A percentile compares a stretch with the other conserved stretches of the same genome.
Conservation (phyloP, 768 basidiomycete species). For the Trametes cingulata region DNA sequence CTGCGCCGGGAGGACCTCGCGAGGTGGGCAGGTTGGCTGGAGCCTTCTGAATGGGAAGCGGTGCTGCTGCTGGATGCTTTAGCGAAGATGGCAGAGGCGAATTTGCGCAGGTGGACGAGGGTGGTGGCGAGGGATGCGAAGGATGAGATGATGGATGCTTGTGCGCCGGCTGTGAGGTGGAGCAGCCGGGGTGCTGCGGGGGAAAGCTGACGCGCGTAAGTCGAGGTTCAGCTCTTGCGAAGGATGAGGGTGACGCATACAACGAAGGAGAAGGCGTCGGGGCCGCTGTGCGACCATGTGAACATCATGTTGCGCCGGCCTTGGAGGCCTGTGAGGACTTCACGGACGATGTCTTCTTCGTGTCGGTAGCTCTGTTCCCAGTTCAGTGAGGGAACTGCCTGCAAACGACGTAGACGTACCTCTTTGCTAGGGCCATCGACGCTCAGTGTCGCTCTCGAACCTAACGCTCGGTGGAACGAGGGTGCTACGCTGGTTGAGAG, state of each 20-base stretch:
- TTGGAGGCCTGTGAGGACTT: conserved; percentile 75
- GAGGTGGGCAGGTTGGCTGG: conserved; percentile 4
- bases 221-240: not conserved
- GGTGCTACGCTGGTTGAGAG: conserved; percentile 42
- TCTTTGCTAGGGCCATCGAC: conserved; percentile 45
- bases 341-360: conserved; percentile 76
- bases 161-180: conserved; percentile 68
- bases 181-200: conserved; percentile 57
- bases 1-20: conserved; percentile 19
- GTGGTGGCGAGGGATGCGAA: conserved; percentile 63
- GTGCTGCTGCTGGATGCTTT: conserved; percentile 27
- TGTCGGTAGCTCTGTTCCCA: conserved; percentile 60
- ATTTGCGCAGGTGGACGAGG: conserved; percentile 61
- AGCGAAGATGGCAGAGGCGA: conserved; percentile 51
- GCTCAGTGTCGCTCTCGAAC: conserved; percentile 39
- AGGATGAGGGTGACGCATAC: conserved; percentile 25
- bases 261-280: conserved; percentile 36
- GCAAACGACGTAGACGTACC: conserved; percentile 32
- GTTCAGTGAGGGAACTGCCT: not conserved
- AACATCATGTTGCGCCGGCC: conserved; percentile 66
- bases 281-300: conserved; percentile 28
- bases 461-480: conserved; percentile 40
- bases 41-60: conserved; percentile 10
- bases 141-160: conserved; percentile 60
- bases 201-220: conserved; percentile 41